Conservation (phyloP, 73 alveolate genomes). For the Paramecium octaurelia region DNA sequence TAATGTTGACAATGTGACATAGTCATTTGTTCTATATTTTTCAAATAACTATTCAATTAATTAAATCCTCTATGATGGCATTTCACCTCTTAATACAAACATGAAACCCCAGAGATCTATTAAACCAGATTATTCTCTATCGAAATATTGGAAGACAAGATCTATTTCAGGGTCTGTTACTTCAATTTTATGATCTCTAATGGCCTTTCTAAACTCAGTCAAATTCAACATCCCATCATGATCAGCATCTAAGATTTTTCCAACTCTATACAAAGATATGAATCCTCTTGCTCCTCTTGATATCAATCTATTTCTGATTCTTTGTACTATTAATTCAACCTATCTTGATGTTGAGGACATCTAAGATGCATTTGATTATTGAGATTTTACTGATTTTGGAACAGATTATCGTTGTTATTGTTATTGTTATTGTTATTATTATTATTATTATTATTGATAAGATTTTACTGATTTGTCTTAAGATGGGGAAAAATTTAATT, state of each 20-base stretch:
- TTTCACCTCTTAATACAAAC: constrained; percentile 65
- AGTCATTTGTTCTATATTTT: constrained; percentile 76
- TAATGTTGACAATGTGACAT: constrained; percentile 80
- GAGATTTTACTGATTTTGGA: constrained; percentile 21
- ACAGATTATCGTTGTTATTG: neutral
- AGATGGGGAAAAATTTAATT: neutral
- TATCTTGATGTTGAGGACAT: constrained; percentile 24
- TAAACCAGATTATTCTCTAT: constrained; percentile 75
- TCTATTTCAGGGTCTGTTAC: constrained; percentile 75
- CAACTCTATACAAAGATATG: constrained; percentile 79
- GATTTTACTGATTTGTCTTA: neutral
- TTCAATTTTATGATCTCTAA: constrained; percentile 72
- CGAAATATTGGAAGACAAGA: constrained; percentile 81
- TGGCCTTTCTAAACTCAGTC: constrained; percentile 72
- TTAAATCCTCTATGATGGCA: constrained; percentile 56
- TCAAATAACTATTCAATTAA: constrained; percentile 70
- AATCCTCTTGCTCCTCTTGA: constrained; percentile 93
- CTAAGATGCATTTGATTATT: neutral
- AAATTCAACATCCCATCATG: constrained; percentile 70
- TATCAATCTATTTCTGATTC: constrained; percentile 74
- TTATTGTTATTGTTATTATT: neutral
- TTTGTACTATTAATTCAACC: constrained; percentile 64
- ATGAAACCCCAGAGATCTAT: constrained; percentile 68
- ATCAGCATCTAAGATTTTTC: constrained; percentile 84
- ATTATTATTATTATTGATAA: neutral